Percentiles rank a stretch among this genome's conserved stretches.
Evolutionary conservation across 2,329 filamentous ascomycete genomes (phyloP).

Genomic region (Teratosphaeria viscida): DNA sequence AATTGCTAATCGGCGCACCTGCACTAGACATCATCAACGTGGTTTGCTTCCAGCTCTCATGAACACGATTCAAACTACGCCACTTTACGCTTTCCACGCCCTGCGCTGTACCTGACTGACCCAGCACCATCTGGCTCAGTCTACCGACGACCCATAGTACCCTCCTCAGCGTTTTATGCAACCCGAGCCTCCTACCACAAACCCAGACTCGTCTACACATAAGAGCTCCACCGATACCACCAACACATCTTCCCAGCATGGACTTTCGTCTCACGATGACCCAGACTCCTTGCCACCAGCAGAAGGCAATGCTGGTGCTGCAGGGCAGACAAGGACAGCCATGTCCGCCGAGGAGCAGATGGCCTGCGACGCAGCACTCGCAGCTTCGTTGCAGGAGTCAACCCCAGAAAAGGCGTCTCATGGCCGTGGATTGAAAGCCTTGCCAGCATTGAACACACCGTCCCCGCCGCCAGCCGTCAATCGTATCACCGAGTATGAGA

Average conservation of each 20-base stretch:
- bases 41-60: not conserved
- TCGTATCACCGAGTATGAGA: constrained; percentile 47
- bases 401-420: constrained; percentile 2
- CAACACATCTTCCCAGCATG: constrained; percentile 45
- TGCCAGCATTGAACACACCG: constrained; percentile 9
- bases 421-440: constrained; percentile 18
- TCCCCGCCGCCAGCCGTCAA: constrained; percentile 33
- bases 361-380: constrained; percentile 16
- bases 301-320: constrained; percentile 25
- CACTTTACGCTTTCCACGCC: constrained; percentile 2
- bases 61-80: not conserved
- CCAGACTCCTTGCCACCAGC: constrained; percentile 33
- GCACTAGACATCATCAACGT: not conserved
- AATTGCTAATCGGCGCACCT: too few relatives aligned
- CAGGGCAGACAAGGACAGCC: constrained; percentile 7
- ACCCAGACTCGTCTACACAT: constrained; percentile 34
- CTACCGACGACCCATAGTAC: constrained; percentile 26
- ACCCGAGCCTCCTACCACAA: constrained; percentile 45
- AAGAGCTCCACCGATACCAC: constrained; percentile 28
- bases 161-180: constrained; percentile 51
- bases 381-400: constrained; percentile 17
- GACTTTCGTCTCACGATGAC: constrained; percentile 39
- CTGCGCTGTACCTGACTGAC: constrained; percentile 33
- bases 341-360: constrained; percentile 14
- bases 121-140: constrained; percentile 47